Evolutionary conservation across 805 yeast species (phyloP).

Genomic region (Spencermartinsiella europaea): DNA sequence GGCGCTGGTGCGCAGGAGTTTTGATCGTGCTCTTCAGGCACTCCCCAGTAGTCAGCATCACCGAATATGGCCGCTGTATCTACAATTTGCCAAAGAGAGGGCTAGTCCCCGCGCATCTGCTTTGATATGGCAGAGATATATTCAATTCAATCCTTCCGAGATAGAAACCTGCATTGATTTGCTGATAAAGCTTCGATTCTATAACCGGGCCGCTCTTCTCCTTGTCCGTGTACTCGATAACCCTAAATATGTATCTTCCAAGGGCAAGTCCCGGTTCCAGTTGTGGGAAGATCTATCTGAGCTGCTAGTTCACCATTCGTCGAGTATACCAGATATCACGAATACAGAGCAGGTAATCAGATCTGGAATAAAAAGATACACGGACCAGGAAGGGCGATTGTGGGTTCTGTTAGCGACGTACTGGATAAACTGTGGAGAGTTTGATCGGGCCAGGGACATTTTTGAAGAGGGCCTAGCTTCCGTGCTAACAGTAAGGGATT

Average conservation of each 20-base stretch:
- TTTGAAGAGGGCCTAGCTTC: conserved; percentile 46
- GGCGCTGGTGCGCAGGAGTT: conserved; percentile 38
- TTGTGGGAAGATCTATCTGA: conserved; percentile 45
- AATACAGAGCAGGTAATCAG: conserved; percentile 36
- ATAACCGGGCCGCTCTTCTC: conserved; percentile 31
- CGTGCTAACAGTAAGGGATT: conserved; percentile 53
- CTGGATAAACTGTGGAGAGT: conserved; percentile 37
- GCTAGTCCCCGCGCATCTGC: conserved; percentile 39
- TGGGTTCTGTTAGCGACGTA: conserved; percentile 45
- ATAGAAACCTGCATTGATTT: conserved; percentile 26
- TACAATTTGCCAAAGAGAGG: conserved; percentile 43
- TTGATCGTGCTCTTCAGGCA: conserved; percentile 45
- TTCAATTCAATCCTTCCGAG: conserved; percentile 24
- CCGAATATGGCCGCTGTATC: conserved; percentile 50
- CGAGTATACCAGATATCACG: conserved; percentile 19
- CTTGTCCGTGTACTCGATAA: conserved; percentile 35
- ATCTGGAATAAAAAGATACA: conserved; percentile 40
- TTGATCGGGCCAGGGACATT: conserved; percentile 37
- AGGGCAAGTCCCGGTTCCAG: conserved; percentile 43
- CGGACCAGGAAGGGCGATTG: conserved; percentile 55
- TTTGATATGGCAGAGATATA: conserved; percentile 33
- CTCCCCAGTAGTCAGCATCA: conserved; percentile 52
- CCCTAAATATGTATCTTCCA: conserved; percentile 32
- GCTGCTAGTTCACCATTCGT: conserved; percentile 31
- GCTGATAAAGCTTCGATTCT: conserved; percentile 22